phyloP scores from a whole-genome alignment of 208 protist species.

The Trypanosoma mega region DNA sequence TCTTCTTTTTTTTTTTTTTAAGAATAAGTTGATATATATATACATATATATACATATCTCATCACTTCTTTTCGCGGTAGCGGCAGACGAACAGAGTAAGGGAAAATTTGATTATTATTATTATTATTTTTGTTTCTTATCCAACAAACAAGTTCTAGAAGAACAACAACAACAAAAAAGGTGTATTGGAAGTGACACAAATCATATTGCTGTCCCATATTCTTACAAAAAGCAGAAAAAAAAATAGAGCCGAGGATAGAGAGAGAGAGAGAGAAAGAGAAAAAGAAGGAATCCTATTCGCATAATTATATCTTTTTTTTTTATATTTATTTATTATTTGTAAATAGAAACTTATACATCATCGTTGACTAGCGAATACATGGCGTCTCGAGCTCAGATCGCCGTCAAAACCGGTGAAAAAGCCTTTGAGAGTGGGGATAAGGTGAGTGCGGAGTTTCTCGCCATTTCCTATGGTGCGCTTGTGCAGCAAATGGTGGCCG shows the following conservation, averaged over 20 bases:
- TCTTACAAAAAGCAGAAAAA: no score
- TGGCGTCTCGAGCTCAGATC: conserved; percentile 1
- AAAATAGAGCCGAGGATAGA: no score
- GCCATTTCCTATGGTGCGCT: conserved; percentile 97
- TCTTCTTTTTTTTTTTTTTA: no score
- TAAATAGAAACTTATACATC: neutral
- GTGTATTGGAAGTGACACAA: no score
- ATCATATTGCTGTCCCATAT: no score
- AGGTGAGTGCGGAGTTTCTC: conserved; percentile 96
- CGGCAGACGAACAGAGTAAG: neutral
- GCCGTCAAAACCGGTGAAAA: conserved; percentile 59
- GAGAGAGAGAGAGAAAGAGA: no score
- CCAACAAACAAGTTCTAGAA: neutral
- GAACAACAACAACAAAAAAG: neutral
- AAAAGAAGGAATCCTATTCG: no score
- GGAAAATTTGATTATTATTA: neutral
- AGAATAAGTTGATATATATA: conserved; percentile 7
- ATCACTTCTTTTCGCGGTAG: neutral
- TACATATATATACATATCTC: conserved; percentile 4
- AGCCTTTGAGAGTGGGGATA: conserved; percentile 67
- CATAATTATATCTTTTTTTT: no score
- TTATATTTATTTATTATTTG: conserved; percentile 3
- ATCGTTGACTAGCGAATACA: neutral
- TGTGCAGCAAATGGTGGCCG: conserved; percentile 95
- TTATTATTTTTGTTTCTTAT: neutral